Percentiles rank a stretch among this genome's conserved stretches.
phyloP scores from a whole-genome alignment of 2,329 filamentous ascomycete genomes.

The Conoideocrella luteorostrata region DNA sequence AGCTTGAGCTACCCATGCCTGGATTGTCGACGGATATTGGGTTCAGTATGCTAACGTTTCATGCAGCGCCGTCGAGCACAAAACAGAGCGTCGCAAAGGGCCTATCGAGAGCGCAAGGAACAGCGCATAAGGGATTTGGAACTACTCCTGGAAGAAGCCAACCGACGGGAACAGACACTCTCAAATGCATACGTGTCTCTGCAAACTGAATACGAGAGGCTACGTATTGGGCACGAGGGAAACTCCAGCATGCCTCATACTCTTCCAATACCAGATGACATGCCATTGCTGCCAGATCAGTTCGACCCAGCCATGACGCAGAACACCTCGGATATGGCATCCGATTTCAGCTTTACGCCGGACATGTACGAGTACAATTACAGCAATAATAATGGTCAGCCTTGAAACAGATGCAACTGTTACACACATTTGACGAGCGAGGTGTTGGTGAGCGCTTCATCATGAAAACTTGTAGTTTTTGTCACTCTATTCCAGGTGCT shows the following conservation, averaged over 20 bases:
- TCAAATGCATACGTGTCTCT: slow-evolving; percentile 47
- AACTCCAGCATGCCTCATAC: background rate
- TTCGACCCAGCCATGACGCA: background rate
- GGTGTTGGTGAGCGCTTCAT: too few relatives aligned
- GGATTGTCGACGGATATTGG: too few relatives aligned
- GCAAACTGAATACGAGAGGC: slow-evolving; percentile 36
- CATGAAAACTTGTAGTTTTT: too few relatives aligned
- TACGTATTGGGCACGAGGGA: slow-evolving; percentile 15
- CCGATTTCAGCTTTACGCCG: background rate
- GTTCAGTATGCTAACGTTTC: slow-evolving; percentile 8
- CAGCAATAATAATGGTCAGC: background rate
- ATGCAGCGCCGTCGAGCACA: slow-evolving; percentile 24
- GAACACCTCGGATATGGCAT: background rate
- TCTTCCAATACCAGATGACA: too few relatives aligned
- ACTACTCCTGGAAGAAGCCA: slow-evolving; percentile 44
- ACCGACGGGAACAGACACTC: slow-evolving; percentile 49
- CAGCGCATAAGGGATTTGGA: slow-evolving; percentile 60
- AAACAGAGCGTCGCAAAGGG: slow-evolving; percentile 25
- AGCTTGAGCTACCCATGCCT: too few relatives aligned
- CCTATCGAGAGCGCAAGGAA: slow-evolving; percentile 32
- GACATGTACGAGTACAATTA: background rate
- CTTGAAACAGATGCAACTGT: background rate
- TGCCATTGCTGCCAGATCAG: background rate
- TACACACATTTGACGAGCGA: background rate
- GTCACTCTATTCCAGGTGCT: background rate